These are phyloP conservation scores for Pecoramyces ruminantium DNA, from an alignment of 192 early-diverging fungal species.

Conservation along the genomic window DNA sequence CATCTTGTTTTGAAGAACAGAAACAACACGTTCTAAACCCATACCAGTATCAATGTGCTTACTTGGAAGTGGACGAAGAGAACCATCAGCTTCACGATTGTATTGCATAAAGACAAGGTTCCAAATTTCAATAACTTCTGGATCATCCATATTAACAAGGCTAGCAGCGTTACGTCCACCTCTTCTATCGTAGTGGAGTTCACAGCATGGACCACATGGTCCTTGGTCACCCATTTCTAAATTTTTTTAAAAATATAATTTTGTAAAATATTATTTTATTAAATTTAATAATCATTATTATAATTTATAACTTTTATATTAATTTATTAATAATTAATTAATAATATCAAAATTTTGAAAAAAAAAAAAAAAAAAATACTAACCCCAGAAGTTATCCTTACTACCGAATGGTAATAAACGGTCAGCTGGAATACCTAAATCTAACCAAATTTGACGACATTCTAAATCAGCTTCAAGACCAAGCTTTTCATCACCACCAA, in stretches of 20 bases:
- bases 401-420: slow-evolving; percentile 71
- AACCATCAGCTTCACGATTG: slow-evolving; percentile 85
- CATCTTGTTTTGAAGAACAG: slow-evolving; percentile 77
- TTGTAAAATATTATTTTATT: too few relatives aligned
- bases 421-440: slow-evolving; percentile 65
- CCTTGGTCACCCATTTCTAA: slow-evolving; percentile 92
- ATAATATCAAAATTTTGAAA: too few relatives aligned
- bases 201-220: slow-evolving; percentile 93
- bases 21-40: slow-evolving; percentile 90
- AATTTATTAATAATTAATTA: too few relatives aligned
- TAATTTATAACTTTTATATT: too few relatives aligned
- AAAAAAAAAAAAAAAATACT: neutral
- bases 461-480: slow-evolving; percentile 73
- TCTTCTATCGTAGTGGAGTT: slow-evolving; percentile 96
- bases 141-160: slow-evolving; percentile 93
- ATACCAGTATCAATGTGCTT: slow-evolving; percentile 98
- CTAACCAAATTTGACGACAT: slow-evolving; percentile 79
- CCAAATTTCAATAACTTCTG: slow-evolving; percentile 96
- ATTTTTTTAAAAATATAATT: too few relatives aligned
- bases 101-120: slow-evolving; percentile 99
- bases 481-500: slow-evolving; percentile 70
- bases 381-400: slow-evolving; percentile 98
- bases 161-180: slow-evolving; percentile 74
- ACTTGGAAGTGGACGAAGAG: slow-evolving; percentile 72
- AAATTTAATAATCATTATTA: too few relatives aligned